Conservation (phyloP, 176 grass and related monocot species). For the Phoenix roebelenii region DNA sequence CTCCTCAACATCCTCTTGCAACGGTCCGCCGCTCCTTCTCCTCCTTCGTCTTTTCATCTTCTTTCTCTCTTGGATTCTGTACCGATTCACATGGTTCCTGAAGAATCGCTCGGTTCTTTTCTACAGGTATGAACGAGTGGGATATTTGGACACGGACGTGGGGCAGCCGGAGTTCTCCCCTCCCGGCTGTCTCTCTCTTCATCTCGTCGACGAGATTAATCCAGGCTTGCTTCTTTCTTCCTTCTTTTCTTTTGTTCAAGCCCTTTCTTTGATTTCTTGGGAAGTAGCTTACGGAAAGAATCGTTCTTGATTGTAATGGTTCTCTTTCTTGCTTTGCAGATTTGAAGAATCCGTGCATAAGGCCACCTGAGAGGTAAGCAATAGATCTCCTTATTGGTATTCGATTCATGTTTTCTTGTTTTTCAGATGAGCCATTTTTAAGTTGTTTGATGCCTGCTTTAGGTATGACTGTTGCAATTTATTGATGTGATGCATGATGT, state of each 20-base stretch:
- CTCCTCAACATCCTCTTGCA: slow-evolving; percentile 70
- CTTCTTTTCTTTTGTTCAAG: background rate
- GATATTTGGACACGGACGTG: slow-evolving; percentile 75
- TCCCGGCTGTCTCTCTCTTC: slow-evolving; percentile 65
- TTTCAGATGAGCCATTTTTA: too few relatives aligned
- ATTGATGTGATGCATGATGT: too few relatives aligned
- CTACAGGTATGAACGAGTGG: slow-evolving; percentile 44
- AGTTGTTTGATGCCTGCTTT: too few relatives aligned
- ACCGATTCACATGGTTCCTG: background rate
- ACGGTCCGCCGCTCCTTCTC: slow-evolving; percentile 25
- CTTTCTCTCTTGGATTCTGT: background rate
- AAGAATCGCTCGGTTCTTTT: background rate
- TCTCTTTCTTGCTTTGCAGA: slow-evolving; percentile 3
- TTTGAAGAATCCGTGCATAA: slow-evolving; percentile 11
- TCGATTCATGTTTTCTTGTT: too few relatives aligned
- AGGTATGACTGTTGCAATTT: too few relatives aligned
- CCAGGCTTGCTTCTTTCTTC: slow-evolving; percentile 11
- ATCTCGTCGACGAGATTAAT: slow-evolving; percentile 44
- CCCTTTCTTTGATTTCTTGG: background rate
- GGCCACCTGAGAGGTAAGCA: slow-evolving; percentile 2
- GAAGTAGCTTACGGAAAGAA: too few relatives aligned
- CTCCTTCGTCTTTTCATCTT: background rate
- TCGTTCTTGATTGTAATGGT: background rate
- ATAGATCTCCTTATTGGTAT: background rate
- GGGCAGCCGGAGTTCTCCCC: slow-evolving; percentile 79